Conservation (phyloP, 495 filamentous ascomycete genomes). For the Glarea lozoyensis region DNA sequence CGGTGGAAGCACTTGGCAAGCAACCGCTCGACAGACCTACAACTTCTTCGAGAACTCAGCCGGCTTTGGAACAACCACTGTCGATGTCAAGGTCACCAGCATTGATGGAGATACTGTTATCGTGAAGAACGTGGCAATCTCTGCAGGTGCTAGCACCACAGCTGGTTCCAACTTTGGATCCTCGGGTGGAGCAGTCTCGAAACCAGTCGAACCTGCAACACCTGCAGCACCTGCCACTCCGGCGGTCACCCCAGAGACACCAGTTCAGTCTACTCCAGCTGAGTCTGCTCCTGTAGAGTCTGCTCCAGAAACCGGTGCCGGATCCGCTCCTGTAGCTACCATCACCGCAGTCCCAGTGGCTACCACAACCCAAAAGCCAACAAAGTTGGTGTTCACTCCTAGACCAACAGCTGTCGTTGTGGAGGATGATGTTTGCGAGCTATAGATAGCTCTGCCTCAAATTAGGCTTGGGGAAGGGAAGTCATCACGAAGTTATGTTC, state of each 20-base stretch:
- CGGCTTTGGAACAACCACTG: constrained; percentile 42
- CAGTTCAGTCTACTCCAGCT: background rate
- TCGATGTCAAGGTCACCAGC: constrained; percentile 45
- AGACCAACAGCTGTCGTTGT: no score
- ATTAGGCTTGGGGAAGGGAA: no score
- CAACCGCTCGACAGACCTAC: constrained; percentile 39
- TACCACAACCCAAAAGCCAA: no score
- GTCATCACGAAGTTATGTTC: no score
- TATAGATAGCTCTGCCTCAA: no score
- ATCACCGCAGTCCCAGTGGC: no score
- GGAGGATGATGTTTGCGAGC: no score
- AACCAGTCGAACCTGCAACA: background rate
- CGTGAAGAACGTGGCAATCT: constrained; percentile 17
- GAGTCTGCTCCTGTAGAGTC: background rate
- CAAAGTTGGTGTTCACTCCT: no score
- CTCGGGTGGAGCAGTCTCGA: background rate
- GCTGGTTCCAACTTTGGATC: constrained; percentile 20
- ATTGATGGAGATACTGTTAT: constrained; percentile 29
- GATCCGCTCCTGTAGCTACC: no score
- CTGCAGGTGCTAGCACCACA: constrained; percentile 7
- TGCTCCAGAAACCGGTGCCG: no score
- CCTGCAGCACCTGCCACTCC: background rate
- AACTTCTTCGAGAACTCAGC: constrained; percentile 51
- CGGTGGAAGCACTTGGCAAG: constrained; percentile 42
- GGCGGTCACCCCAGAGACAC: background rate